A percentile compares a stretch with the other conserved stretches of the same genome.
phyloP scores from a whole-genome alignment of 768 basidiomycete genomes.

The Russula vinacea region DNA sequence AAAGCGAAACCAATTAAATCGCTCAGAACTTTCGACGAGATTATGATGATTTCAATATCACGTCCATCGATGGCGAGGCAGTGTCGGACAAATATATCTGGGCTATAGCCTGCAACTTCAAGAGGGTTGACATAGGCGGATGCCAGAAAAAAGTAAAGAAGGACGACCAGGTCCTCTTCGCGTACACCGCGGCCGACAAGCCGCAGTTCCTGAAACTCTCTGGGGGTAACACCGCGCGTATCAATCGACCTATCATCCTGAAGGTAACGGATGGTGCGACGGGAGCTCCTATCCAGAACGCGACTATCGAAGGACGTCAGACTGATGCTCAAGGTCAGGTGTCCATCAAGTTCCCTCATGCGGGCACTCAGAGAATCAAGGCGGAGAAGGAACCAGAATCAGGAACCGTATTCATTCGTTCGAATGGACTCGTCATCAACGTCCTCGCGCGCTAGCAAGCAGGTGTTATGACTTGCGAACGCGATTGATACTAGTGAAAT shows the following conservation, averaged over 20 bases:
- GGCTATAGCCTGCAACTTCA: neutral
- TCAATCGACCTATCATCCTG: neutral
- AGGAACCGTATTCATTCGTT: neutral
- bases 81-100: neutral
- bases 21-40: neutral
- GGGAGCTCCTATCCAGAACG: neutral
- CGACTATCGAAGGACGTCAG: neutral
- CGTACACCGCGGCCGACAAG: neutral
- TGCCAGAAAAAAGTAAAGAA: neutral
- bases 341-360: neutral
- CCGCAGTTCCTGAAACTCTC: neutral
- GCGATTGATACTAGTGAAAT: too few species aligned
- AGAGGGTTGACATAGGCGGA: neutral
- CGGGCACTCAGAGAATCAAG: neutral
- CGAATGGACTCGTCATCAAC: neutral
- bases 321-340: neutral
- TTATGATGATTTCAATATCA: neutral
- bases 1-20: neutral
- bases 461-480: neutral
- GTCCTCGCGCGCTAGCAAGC: neutral
- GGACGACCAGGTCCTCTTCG: conserved; percentile 4
- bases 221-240: neutral
- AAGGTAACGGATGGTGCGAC: neutral
- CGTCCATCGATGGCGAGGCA: neutral
- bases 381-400: neutral